Base-by-base conservation (phyloP, 495 filamentous ascomycete species). In the Pyronema domesticum region DNA sequence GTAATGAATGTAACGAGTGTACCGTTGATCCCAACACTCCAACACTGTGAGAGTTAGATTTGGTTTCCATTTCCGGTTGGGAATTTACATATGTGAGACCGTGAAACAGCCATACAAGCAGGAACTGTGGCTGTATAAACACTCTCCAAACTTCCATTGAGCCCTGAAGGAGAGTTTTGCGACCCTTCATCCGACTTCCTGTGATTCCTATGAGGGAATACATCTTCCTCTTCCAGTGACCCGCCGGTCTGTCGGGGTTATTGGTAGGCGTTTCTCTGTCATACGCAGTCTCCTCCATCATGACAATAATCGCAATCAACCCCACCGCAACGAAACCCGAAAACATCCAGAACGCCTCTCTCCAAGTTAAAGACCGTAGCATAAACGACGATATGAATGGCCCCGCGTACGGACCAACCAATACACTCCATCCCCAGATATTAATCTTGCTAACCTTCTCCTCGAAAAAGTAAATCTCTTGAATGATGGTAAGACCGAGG, bases 401-500 rank as follows among this genome's bases (percentile, higher is more conserved):
- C 1, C 60, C 59, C 44, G 59, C 62, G 49, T 63, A 63, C 14
- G 60, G 60, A 19, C 49, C 55, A 15, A 43, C 51, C 30, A 63
- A 34, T 46, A 63, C 60, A 4, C 53, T 55, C 60, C 60, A 63
- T 33, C 60, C 59, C 60, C 60, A 63, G 30, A 63, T 62, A 6
- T 56, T 56, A 19, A 63, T 30, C 33, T 62, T 62, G 3, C 59
- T 53, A 14, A 53, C 60, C 18, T 62, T 59, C 30, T 63, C 60
- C 14, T 63, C 60, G 14, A 63, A 63, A 39, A 55, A 56, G 42
- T 59, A 63, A 59, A 63, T 62, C 36, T 63, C 60, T 23, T 62
- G 60, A 34, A 63, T 63, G 11, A 63, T 53, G 3, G 60, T 63
- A 50, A 63, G 55, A 1, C 60, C 60, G 7, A 63, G 49, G 14